A percentile compares a stretch with the other conserved stretches of the same genome.
Conservation (phyloP, 2,329 filamentous ascomycete species). For the Emergomyces orientalis region DNA sequence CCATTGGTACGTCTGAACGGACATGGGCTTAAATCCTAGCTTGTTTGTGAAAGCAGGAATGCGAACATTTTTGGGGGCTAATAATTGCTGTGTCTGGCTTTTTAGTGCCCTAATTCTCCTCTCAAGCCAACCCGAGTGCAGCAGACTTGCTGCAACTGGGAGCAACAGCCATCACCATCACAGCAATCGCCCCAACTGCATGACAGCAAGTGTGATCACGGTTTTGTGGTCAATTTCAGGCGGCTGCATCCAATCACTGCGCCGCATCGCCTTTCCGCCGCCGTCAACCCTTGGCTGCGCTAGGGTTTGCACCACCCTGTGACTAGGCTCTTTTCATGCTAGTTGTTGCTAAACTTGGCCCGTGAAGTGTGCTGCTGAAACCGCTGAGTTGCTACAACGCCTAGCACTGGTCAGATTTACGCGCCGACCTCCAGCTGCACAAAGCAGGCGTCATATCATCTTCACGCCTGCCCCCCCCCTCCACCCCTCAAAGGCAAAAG, state of each 20-base stretch:
- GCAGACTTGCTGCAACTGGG: not conserved
- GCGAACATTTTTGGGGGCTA: not conserved
- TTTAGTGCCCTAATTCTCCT: not conserved
- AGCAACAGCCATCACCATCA: not conserved
- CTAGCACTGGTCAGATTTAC: slow-evolving; percentile 8
- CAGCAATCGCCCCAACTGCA: slow-evolving; percentile 5
- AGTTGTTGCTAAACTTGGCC: slow-evolving; percentile 14
- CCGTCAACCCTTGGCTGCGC: not conserved
- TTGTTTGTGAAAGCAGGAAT: not conserved
- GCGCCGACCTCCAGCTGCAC: slow-evolving; percentile 3
- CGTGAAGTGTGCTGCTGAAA: slow-evolving; percentile 3
- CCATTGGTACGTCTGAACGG: not conserved
- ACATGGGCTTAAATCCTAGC: not conserved
- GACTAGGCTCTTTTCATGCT: slow-evolving; percentile 11
- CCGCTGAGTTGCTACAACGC: not conserved
- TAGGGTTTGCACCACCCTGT: not conserved
- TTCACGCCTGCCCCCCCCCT: not conserved
- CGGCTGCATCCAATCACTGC: slow-evolving; percentile 1
- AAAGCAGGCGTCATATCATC: not conserved
- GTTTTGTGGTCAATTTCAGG: not conserved
- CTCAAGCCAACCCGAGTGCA: not conserved
- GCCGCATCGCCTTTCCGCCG: not conserved
- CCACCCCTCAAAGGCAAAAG: not conserved
- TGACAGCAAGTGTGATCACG: slow-evolving; percentile 6
- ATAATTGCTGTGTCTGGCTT: slow-evolving; percentile 1